Conservation (phyloP, 352 stramenopile genomes). For the Globisporangium orthogonon region DNA sequence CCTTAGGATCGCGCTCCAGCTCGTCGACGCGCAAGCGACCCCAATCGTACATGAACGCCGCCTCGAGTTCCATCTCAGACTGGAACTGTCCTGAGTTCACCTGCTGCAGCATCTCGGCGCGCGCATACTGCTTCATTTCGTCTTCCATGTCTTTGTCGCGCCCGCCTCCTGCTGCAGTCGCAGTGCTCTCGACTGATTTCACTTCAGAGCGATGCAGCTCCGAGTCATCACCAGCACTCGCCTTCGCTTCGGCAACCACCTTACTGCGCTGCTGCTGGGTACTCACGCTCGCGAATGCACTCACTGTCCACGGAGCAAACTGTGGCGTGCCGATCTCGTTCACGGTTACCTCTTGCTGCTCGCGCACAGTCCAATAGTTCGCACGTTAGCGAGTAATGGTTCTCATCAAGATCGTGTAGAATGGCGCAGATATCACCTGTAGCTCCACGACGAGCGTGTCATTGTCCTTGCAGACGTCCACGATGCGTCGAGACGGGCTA, state of each 20-base stretch:
- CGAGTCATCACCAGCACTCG: neutral
- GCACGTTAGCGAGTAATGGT: constrained; percentile 1
- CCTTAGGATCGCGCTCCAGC: constrained; percentile 36
- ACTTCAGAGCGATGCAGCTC: neutral
- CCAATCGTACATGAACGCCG: constrained; percentile 80
- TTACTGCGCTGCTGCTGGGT: constrained; percentile 9
- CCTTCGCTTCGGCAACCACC: neutral
- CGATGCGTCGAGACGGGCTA: constrained; percentile 40
- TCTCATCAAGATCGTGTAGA: neutral
- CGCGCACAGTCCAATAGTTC: neutral
- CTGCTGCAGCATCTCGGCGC: constrained; percentile 62
- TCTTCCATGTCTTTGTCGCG: constrained; percentile 21
- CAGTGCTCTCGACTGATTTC: constrained; percentile 4
- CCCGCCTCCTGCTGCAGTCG: neutral
- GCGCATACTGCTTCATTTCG: constrained; percentile 59
- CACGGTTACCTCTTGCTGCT: constrained; percentile 70
- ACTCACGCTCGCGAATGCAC: constrained; percentile 35
- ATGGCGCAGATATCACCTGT: constrained; percentile 27
- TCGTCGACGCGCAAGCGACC: constrained; percentile 48
- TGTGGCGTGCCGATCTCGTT: constrained; percentile 78
- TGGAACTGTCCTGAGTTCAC: constrained; percentile 74
- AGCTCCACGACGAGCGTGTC: constrained; percentile 57
- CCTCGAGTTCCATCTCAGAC: constrained; percentile 73
- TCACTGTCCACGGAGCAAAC: constrained; percentile 49
- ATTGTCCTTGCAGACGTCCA: constrained; percentile 67